phyloP scores from a whole-genome alignment of 2,329 filamentous ascomycete genomes.

The Claviceps capensis region DNA sequence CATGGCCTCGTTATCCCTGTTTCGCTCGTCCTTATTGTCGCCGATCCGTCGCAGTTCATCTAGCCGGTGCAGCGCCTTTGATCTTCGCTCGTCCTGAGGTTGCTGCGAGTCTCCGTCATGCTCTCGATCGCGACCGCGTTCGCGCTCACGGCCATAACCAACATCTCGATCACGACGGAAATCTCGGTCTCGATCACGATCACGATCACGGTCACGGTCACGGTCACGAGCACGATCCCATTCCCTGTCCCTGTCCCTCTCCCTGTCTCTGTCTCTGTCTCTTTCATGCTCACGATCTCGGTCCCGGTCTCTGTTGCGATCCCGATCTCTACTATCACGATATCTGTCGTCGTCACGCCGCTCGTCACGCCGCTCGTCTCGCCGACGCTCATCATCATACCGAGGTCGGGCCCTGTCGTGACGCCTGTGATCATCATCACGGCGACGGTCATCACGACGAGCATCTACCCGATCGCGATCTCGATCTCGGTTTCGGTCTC shows the following conservation, averaged over 20 bases:
- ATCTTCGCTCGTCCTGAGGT: conserved; percentile 26
- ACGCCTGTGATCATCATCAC: conserved; percentile 6
- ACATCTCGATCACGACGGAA: conserved; percentile 11
- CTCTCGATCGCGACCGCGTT: conserved; percentile 12
- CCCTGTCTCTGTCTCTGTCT: conserved; percentile 8
- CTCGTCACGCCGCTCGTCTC: conserved; percentile 10
- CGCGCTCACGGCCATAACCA: conserved; percentile 13
- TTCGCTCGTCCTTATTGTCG: conserved; percentile 36
- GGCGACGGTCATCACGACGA: not conserved
- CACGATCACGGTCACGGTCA: conserved; percentile 8
- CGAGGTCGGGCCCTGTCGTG: not conserved
- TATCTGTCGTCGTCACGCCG: conserved; percentile 10
- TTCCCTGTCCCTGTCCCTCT: conserved; percentile 11
- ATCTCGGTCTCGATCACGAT: conserved; percentile 10
- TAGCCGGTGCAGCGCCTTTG: conserved; percentile 26
- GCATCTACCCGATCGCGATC: not conserved
- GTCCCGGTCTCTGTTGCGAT: not conserved
- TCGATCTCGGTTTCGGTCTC: conserved; percentile 5
- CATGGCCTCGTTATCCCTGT: conserved; percentile 30
- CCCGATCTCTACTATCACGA: conserved; percentile 11
- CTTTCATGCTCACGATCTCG: conserved; percentile 10
- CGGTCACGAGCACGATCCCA: not conserved
- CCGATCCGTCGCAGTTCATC: conserved; percentile 31
- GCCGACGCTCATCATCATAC: conserved; percentile 18
- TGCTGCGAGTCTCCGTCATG: conserved; percentile 16